Evolutionary conservation across 2,329 filamentous ascomycete species (phyloP).

Genomic region (Xylaria sp.): DNA sequence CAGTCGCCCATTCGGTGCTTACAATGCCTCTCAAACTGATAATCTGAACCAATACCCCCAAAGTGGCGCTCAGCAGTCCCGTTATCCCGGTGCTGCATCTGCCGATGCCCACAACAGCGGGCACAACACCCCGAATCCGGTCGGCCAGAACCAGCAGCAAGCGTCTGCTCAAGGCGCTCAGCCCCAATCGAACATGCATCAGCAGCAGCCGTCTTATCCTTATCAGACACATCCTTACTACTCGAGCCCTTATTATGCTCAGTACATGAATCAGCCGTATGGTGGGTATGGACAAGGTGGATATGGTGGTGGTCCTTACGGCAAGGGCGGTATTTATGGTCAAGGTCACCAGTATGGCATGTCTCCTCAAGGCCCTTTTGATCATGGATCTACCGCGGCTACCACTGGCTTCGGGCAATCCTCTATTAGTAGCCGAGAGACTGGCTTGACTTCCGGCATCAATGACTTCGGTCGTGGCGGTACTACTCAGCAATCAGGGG

Average conservation of each 20-base stretch:
- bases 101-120: constrained; percentile 85
- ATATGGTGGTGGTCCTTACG: constrained; percentile 61
- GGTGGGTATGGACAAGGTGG: constrained; percentile 62
- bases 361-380: constrained; percentile 66
- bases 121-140: constrained; percentile 88
- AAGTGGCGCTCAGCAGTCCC: constrained; percentile 73
- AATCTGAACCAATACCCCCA: constrained; percentile 77
- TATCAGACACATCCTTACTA: constrained; percentile 59
- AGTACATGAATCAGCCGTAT: constrained; percentile 65
- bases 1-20: constrained; percentile 81
- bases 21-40: constrained; percentile 72
- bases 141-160: constrained; percentile 63
- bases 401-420: constrained; percentile 62
- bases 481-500: constrained; percentile 58
- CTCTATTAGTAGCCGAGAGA: constrained; percentile 62
- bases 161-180: constrained; percentile 48
- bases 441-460: constrained; percentile 60
- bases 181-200: constrained; percentile 53
- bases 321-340: constrained; percentile 65
- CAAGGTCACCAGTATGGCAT: constrained; percentile 65
- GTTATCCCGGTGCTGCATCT: constrained; percentile 65
- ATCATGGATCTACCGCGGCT: constrained; percentile 64
- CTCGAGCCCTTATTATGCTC: constrained; percentile 69
- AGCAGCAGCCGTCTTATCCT: constrained; percentile 45
- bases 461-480: constrained; percentile 64